phyloP scores from a whole-genome alignment of 1,284 basidiomycete genomes.

The Amylostereum chailletii region DNA sequence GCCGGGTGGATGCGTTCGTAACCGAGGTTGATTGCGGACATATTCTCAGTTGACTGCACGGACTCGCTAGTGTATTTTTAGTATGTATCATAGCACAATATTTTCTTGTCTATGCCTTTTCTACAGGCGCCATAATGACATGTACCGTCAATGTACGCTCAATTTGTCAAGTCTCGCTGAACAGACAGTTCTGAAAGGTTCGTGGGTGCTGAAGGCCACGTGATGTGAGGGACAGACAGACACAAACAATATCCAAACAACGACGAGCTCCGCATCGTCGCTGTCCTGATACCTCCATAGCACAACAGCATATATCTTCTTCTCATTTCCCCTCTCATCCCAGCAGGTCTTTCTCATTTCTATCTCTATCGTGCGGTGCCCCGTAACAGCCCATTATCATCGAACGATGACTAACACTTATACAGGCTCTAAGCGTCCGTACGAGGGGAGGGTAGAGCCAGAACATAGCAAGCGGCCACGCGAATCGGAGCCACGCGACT shows the following conservation, averaged over 20 bases:
- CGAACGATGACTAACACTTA: conserved; percentile 69
- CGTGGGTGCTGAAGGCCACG: too few species aligned
- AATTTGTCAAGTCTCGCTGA: too few species aligned
- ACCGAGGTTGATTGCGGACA: neutral
- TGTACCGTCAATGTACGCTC: too few species aligned
- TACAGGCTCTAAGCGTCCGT: conserved; percentile 75
- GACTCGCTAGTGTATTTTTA: too few species aligned
- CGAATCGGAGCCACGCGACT: conserved; percentile 52
- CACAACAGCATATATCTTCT: neutral
- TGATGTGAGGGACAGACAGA: too few species aligned
- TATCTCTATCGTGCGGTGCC: conserved; percentile 68
- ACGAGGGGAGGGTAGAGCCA: conserved; percentile 46
- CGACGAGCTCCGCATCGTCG: too few species aligned
- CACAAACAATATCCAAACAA: too few species aligned
- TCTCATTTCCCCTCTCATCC: neutral
- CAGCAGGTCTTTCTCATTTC: neutral
- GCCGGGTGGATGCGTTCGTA: neutral
- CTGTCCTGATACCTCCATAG: too few species aligned
- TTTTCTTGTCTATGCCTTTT: neutral
- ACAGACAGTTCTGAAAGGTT: too few species aligned
- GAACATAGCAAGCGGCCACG: conserved; percentile 44
- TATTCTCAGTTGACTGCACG: too few species aligned
- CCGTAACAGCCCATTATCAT: conserved; percentile 55
- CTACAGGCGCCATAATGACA: neutral
- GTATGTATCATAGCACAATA: neutral